Base-by-base conservation (phyloP, 495 filamentous ascomycete species). In the Glarea lozoyensis region DNA sequence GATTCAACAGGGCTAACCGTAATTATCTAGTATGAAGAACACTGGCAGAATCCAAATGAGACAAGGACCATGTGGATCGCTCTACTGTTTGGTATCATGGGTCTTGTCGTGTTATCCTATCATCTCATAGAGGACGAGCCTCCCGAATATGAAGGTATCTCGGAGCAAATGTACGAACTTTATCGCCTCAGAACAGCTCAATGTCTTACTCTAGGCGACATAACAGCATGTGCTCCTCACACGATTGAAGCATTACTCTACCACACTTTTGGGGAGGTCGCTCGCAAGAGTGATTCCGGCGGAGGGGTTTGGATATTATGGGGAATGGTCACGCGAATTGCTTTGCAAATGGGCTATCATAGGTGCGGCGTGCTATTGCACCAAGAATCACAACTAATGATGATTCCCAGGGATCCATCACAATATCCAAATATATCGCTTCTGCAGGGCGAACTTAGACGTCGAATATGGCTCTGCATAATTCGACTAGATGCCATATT, bases 351-450 rank as follows among this genome's bases (percentile, higher is more conserved):
- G 59, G 68, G 65, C 2, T 65, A 62, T 43, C 68, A 72, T 21
- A 37, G 35, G 35, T 37, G 6, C 19, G 10, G 3, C 19, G 5
- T 21, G 10, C 4, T 9, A 19, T 19, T 10, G 10, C 7, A 9
- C 17, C 15, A 9, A 16, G 22, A 19, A 21, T 20, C 4, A 9
- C 18, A 20, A n/a, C 17, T 37, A 7, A 37, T 6, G 19, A 10
- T 6, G 6, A 29, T 29, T n/a, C 11, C 19, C 76, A 48, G 92
- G 37, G 92, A 98, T 59, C 78, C 86, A 10, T 84, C 82, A 49
- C 78, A 80, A 60, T 94, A 87, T 54, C 73, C 86, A 9, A 78
- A 79, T 37, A 81, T 98, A 45, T 75, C 81, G 4, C 79, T 87
- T 6, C 90, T 90, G 53, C 79, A 93, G 57, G 89, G 82, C 17